Base-by-base conservation (phyloP, 352 stramenopile genomes). In the Globisporangium okanoganense region DNA sequence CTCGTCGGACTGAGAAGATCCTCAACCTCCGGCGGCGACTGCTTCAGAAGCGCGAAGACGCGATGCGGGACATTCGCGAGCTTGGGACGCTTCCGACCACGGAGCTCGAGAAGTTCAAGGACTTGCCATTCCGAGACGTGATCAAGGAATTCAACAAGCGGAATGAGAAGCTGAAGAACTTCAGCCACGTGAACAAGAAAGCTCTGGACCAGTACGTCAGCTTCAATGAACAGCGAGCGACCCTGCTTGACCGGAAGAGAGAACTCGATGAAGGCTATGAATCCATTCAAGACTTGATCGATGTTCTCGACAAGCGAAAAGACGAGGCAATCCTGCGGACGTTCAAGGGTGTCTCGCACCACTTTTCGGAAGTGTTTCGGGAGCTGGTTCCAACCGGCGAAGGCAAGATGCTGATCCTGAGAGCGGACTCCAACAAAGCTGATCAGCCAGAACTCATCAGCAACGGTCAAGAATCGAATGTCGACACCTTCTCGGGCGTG, bases 181-280 rank as follows among this genome's bases (percentile, higher is more conserved):
- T 98, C 69, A 96, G 79, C 58, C 96, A 99, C 68, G 97, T 99
- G 33, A 99, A 99, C 86, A 99, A 99, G 69, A 99, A 99, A 78
- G 98, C 98, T 0, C 90, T 99, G 49, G 96, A 99, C 71, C 98
- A 99, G 73, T 99, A 98, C 69, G 87, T 99, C 38, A 99, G 92
- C 67, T 99, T 99, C 72, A 97, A 87, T 53, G 96, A 99, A 57
- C 95, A 94, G 59, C 72, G 87, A 20, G 71, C 65, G 20, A 82
- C 82, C 13, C 82, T 99, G 31, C 70, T 99, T 33, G 88, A 97
- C 29, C 84, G 98, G 7, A 98, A 99, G 68, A 70, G 91, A 38
- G 97, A 99, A 67, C 82, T 99, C 20, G 97, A 99, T 66, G 75
- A 93, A 44, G 96, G 92, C n/a, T 91, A 97, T 57, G 76, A 88